phyloP scores from a whole-genome alignment of 2,329 filamentous ascomycete species.

The Tricladium varicosporioides region DNA sequence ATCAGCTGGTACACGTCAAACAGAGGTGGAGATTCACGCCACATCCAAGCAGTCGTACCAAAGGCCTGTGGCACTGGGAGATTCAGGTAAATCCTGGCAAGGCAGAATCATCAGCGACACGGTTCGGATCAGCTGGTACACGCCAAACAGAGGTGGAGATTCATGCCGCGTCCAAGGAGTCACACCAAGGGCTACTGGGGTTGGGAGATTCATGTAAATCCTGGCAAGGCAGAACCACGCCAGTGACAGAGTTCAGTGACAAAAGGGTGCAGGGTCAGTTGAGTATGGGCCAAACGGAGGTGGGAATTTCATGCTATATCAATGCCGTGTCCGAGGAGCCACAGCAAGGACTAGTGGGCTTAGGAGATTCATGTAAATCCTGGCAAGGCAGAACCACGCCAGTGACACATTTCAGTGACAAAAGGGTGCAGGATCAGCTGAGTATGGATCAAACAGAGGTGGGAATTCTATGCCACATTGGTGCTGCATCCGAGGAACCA shows the following conservation, averaged over 20 bases:
- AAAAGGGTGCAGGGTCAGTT: neutral
- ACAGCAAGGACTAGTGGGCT: neutral
- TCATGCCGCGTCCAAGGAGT: neutral
- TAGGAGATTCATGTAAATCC: neutral
- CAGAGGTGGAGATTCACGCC: too few relatives aligned
- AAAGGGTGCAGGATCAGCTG: neutral
- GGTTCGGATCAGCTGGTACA: too few relatives aligned
- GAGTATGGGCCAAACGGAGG: neutral
- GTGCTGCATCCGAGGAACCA: neutral
- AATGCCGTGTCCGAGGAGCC: neutral
- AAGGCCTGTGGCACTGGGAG: too few relatives aligned
- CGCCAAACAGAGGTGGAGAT: too few relatives aligned
- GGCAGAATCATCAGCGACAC: too few relatives aligned
- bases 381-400: neutral
- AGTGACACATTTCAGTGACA: neutral
- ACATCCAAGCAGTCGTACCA: too few relatives aligned
- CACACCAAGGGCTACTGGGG: neutral
- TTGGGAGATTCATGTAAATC: neutral
- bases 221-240: neutral
- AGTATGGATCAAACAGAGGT: neutral
- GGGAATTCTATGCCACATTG: neutral
- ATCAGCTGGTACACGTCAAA: too few relatives aligned
- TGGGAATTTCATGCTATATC: neutral
- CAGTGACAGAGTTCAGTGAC: neutral
- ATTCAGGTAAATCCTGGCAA: too few relatives aligned